Evolutionary conservation across 306 rosid species (phyloP), one percentile per base, ranked within the genome.

Genomic region (Gillenia trifoliata): DNA sequence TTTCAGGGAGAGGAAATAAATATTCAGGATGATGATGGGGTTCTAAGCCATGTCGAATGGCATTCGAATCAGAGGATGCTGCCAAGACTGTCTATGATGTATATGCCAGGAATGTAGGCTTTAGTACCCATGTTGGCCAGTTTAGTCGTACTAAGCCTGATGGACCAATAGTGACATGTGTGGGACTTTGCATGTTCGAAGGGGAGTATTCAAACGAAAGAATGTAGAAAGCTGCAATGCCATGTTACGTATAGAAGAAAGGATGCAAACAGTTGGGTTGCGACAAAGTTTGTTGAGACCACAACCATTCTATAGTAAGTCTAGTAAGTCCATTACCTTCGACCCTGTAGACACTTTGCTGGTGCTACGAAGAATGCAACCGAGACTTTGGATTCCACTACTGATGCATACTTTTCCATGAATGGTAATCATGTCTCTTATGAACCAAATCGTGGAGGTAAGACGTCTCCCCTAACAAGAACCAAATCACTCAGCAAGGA

Each of bases 181-280:
- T n/a, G 92, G 97, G 92, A 91, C 33, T 85, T 87, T 78, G 80
- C 88, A 25, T 91, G 97, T 76, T 82, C 93, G 11, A n/a, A 85
- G 87, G 65, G 97, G 89, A 84, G 86, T 87, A 52, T 81, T 81
- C 31, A 91, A 73, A 85, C 85, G 88, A 75, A 89, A 89, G 77
- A 91, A 87, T 60, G 78, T 87, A 30, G 93, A 84, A 78, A 89
- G 90, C 75, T 91, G 97, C 82, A 81, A 87, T 81, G 97, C 93
- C 28, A 83, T 87, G 93, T 80, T 91, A 75, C 86, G 91, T 66
- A 68, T 91, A 54, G 92, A 89, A 84, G 87, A 70, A 91, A 83
- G 79, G 87, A 86, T 78, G 78, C 78, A 60, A 76, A 78, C 49
- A 65, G 72, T 54, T 91, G 97, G 93, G 71, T 75, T 15, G 83